phyloP scores from a whole-genome alignment of 2,329 filamentous ascomycete genomes.

The Ascochyta rabiei region DNA sequence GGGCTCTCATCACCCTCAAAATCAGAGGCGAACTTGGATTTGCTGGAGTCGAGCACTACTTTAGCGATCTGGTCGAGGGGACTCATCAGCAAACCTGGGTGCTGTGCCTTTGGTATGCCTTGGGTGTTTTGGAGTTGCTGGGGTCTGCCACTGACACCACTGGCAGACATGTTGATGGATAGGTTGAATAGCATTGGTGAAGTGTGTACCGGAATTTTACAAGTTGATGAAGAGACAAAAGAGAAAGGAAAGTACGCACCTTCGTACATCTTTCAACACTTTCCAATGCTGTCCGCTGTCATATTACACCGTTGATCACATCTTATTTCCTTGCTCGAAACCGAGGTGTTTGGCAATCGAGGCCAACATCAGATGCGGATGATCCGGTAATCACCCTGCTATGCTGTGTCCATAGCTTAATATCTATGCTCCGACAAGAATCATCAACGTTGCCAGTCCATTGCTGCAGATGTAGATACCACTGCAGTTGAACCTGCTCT shows the following conservation, averaged over 20 bases:
- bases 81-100: constrained; percentile 60
- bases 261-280: not conserved
- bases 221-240: not conserved
- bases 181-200: constrained; percentile 2
- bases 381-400: not conserved
- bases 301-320: not conserved
- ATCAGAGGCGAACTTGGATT: constrained; percentile 27
- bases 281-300: too few relatives aligned
- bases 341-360: not conserved
- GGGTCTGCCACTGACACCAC: constrained; percentile 53
- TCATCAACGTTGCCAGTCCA: too few relatives aligned
- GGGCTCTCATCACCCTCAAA: constrained; percentile 56
- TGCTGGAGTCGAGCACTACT: constrained; percentile 14
- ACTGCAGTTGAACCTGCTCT: not conserved
- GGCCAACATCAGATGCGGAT: not conserved
- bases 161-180: constrained; percentile 57
- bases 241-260: not conserved
- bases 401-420: not conserved
- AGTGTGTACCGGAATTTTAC: not conserved
- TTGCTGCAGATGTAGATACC: constrained; percentile 5
- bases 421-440: too few relatives aligned
- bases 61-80: not conserved
- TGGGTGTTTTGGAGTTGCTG: constrained; percentile 62
- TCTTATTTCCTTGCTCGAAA: constrained; percentile 1
- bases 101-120: constrained; percentile 63